These are phyloP conservation scores for Penicillium angulare DNA, from an alignment of 495 filamentous ascomycete genomes.

Conservation along the genomic window DNA sequence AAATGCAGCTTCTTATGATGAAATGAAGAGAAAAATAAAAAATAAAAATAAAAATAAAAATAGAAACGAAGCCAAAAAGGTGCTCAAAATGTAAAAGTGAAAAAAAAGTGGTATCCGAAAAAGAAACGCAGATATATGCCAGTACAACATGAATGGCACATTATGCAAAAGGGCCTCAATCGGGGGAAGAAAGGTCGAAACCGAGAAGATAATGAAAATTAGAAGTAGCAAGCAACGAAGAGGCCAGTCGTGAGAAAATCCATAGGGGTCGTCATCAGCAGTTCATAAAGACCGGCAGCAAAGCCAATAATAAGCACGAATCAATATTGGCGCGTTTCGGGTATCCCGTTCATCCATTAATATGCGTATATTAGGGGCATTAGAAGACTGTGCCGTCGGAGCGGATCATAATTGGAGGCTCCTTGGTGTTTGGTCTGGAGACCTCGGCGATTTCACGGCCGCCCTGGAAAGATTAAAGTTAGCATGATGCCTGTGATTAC, in stretches of 20 bases:
- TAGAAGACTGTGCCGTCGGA: slow-evolving; percentile 97
- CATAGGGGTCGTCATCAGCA: slow-evolving; percentile 34
- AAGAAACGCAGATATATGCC: slow-evolving; percentile 14
- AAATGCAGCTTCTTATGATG: not conserved
- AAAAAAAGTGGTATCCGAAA: slow-evolving; percentile 19
- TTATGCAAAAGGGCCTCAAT: slow-evolving; percentile 19
- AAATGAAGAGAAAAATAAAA: not conserved
- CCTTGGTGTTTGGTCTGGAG: slow-evolving; percentile 92
- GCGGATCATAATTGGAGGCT: slow-evolving; percentile 93
- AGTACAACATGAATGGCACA: slow-evolving; percentile 1
- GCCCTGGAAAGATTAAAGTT: slow-evolving; percentile 58
- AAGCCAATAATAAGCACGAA: slow-evolving; percentile 3
- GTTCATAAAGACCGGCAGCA: slow-evolving; percentile 36
- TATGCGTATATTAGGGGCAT: slow-evolving; percentile 26
- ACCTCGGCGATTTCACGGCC: slow-evolving; percentile 95
- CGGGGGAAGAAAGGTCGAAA: slow-evolving; percentile 6
- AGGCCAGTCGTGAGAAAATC: slow-evolving; percentile 16
- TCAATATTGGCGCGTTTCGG: slow-evolving; percentile 21
- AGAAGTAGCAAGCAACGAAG: slow-evolving; percentile 9
- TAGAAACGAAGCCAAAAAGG: not conserved
- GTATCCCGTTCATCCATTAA: slow-evolving; percentile 36
- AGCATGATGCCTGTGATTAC: slow-evolving; percentile 24
- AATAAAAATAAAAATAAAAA: not conserved
- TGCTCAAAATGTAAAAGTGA: too few species aligned
- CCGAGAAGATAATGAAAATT: slow-evolving; percentile 12